Conservation (phyloP, 164 flowering plant genomes). For the Nelumbo lutea region DNA sequence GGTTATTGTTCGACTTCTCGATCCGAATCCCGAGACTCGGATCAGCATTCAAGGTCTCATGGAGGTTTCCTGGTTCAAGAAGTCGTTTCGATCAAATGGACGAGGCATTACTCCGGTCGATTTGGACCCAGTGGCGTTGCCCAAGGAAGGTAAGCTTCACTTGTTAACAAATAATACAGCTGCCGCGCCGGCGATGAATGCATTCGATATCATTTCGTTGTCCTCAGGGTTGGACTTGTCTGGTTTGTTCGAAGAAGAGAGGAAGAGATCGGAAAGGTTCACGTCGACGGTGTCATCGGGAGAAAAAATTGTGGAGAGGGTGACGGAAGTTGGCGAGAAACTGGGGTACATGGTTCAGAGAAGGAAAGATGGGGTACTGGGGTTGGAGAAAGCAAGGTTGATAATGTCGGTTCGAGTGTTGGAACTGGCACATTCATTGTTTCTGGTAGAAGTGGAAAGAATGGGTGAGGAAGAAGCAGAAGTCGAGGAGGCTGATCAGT, state of each 20-base stretch:
- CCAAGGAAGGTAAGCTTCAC: constrained; percentile 1
- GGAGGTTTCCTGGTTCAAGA: constrained; percentile 49
- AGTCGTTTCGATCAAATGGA: constrained; percentile 9
- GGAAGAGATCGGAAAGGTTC: constrained; percentile 42
- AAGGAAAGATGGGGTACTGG: constrained; percentile 24
- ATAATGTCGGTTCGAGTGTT: constrained; percentile 27
- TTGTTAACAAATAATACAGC: background rate
- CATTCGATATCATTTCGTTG: constrained; percentile 71
- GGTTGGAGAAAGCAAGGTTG: constrained; percentile 35
- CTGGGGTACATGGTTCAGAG: constrained; percentile 41
- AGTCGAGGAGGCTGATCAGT: constrained; percentile 29
- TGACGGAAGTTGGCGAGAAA: constrained; percentile 33
- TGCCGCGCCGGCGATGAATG: constrained; percentile 28
- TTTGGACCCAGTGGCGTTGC: background rate
- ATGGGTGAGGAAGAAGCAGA: constrained; percentile 26
- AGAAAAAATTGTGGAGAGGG: constrained; percentile 29
- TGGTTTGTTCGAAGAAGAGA: constrained; percentile 42
- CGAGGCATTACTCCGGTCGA: background rate
- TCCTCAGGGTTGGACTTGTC: constrained; percentile 71
- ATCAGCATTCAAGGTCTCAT: constrained; percentile 44
- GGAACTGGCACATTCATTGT: constrained; percentile 26
- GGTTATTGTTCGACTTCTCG: constrained; percentile 47
- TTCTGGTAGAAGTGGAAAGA: constrained; percentile 41
- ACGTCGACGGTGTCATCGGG: constrained; percentile 26
- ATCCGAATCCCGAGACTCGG: constrained; percentile 61